These are phyloP conservation scores for Lentinula aciculospora DNA, from an alignment of 768 basidiomycete species.

Conservation along the genomic window DNA sequence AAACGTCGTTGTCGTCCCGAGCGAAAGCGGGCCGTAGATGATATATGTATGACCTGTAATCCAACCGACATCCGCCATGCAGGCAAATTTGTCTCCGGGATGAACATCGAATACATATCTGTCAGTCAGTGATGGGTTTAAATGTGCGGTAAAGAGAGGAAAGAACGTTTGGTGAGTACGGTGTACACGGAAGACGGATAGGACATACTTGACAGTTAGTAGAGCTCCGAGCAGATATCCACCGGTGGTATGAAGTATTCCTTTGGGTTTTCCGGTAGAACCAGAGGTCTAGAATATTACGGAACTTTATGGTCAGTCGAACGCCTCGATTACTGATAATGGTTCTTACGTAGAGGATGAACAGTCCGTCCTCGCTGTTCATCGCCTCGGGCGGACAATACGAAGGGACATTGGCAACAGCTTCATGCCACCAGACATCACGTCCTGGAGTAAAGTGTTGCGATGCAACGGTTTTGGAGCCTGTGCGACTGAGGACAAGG, in stretches of 20 bases:
- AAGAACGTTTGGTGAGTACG: not conserved
- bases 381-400: conserved; percentile 90
- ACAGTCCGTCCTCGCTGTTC: conserved; percentile 91
- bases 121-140: not conserved
- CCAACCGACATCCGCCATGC: conserved; percentile 99
- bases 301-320: conserved; percentile 7
- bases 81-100: conserved; percentile 92
- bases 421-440: conserved; percentile 98
- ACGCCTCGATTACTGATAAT: not conserved
- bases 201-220: conserved; percentile 83
- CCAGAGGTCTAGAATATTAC: conserved; percentile 82
- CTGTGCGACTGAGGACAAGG: conserved; percentile 84
- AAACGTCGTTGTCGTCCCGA: conserved; percentile 78
- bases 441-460: conserved; percentile 53
- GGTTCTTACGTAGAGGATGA: conserved; percentile 90
- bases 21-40: conserved; percentile 89
- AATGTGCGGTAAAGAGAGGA: not conserved
- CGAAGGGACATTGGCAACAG: conserved; percentile 72
- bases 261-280: conserved; percentile 95
- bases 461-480: conserved; percentile 47
- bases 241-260: conserved; percentile 86
- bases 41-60: conserved; percentile 98
- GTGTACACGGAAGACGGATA: not conserved
- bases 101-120: conserved; percentile 85
- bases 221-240: conserved; percentile 92